Conservation (phyloP, 495 filamentous ascomycete genomes). For the Neurospora sublineolata region DNA sequence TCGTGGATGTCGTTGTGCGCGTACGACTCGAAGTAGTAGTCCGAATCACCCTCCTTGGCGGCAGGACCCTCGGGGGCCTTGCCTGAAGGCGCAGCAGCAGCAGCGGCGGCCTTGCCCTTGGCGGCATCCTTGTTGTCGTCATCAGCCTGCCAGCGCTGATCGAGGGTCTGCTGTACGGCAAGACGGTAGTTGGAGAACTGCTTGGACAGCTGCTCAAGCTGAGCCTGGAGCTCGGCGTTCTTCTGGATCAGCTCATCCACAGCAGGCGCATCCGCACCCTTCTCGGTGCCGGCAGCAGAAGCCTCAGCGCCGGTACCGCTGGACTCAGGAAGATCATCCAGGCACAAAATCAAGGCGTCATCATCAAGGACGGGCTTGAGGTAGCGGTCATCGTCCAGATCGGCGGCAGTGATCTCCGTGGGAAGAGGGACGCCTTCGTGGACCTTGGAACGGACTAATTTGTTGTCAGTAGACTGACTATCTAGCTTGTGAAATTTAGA, state of each 20-base stretch:
- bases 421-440: constrained; percentile 37
- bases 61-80: constrained; percentile 14
- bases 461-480: background rate
- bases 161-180: constrained; percentile 58
- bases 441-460: constrained; percentile 28
- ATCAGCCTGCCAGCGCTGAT: constrained; percentile 51
- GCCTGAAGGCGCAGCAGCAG: background rate
- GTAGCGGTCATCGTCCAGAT: constrained; percentile 63
- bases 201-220: constrained; percentile 48
- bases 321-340: constrained; percentile 59
- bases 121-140: constrained; percentile 14
- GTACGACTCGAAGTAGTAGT: constrained; percentile 76
- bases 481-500: background rate
- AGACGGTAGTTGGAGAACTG: constrained; percentile 64
- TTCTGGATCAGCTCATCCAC: constrained; percentile 38
- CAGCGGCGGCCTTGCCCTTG: constrained; percentile 5
- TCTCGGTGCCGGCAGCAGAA: background rate
- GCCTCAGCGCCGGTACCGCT: constrained; percentile 9
- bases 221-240: constrained; percentile 57
- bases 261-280: constrained; percentile 12
- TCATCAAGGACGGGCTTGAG: constrained; percentile 81
- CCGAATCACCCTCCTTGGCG: constrained; percentile 31
- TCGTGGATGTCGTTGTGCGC: constrained; percentile 78
- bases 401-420: constrained; percentile 41
- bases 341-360: constrained; percentile 70